Percentiles rank a stretch among this genome's conserved stretches.
Conservation (phyloP, 345 rosid genomes). For the Mercurialis annua region DNA sequence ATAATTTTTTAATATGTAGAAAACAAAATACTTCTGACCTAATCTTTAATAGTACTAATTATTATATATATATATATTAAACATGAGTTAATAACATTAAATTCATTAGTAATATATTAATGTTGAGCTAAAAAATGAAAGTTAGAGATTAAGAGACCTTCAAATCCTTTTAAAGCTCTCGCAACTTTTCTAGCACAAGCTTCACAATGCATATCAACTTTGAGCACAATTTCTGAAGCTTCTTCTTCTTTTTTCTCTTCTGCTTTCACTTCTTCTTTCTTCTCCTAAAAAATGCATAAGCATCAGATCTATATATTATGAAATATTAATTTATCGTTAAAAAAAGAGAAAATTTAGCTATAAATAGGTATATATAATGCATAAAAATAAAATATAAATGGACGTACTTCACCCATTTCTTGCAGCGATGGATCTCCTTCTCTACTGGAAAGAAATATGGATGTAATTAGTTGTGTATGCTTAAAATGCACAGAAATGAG, state of each 20-base stretch:
- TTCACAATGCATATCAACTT: constrained; percentile 79
- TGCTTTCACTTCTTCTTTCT: neutral
- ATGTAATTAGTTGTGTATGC: neutral
- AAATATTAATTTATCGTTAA: too few species aligned
- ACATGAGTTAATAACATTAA: neutral
- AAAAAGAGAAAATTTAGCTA: too few species aligned
- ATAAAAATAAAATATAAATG: neutral
- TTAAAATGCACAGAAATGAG: neutral
- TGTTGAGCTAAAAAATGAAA: neutral
- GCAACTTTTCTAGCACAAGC: constrained; percentile 76
- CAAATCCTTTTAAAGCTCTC: constrained; percentile 54
- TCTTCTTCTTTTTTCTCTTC: constrained; percentile 25
- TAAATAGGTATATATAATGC: neutral
- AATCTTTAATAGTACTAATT: neutral
- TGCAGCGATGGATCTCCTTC: constrained; percentile 12
- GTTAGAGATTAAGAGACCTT: constrained; percentile 34
- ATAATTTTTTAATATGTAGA: too few species aligned
- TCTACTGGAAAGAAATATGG: neutral
- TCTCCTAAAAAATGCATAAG: neutral
- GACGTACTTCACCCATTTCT: constrained; percentile 53
- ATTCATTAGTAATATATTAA: too few species aligned
- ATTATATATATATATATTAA: neutral
- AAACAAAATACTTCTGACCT: too few species aligned
- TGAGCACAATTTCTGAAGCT: constrained; percentile 57
- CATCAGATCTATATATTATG: neutral